phyloP scores from a whole-genome alignment of 345 rosid species.

The Passiflora organensis region DNA sequence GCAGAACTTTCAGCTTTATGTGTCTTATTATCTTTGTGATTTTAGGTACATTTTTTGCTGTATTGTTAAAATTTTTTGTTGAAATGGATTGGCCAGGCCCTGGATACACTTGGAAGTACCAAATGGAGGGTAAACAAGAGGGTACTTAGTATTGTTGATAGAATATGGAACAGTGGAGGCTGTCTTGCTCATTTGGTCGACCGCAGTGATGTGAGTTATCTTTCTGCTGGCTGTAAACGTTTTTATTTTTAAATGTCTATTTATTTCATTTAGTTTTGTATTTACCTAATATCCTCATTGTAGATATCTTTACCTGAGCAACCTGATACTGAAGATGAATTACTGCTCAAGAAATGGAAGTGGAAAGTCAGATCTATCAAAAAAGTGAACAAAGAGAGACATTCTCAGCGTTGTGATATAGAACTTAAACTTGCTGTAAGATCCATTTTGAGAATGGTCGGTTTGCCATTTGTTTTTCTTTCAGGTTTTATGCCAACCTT shows the following conservation, averaged over 20 bases:
- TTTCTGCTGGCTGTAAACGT: not conserved
- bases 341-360: slow-evolving; percentile 57
- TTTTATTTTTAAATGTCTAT: not conserved
- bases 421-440: slow-evolving; percentile 85
- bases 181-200: slow-evolving; percentile 62
- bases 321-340: slow-evolving; percentile 75
- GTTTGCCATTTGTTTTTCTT: slow-evolving; percentile 13
- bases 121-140: slow-evolving; percentile 77
- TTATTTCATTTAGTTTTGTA: not conserved
- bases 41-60: slow-evolving; percentile 5
- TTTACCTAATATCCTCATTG: slow-evolving; percentile 13
- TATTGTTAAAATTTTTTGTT: slow-evolving; percentile 8
- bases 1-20: not conserved
- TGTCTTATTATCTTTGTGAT: not conserved
- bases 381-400: slow-evolving; percentile 77
- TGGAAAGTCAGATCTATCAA: slow-evolving; percentile 53
- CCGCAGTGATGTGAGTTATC: slow-evolving; percentile 59
- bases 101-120: slow-evolving; percentile 75
- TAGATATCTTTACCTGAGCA: slow-evolving; percentile 73
- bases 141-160: slow-evolving; percentile 57
- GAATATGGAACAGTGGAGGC: slow-evolving; percentile 80
- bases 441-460: slow-evolving; percentile 10
- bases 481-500: slow-evolving; percentile 11
- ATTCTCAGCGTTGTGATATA: slow-evolving; percentile 67
- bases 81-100: slow-evolving; percentile 40